Evolutionary conservation across 2,329 filamentous ascomycete species (phyloP).

Genomic region (Alternaria ethzedia): DNA sequence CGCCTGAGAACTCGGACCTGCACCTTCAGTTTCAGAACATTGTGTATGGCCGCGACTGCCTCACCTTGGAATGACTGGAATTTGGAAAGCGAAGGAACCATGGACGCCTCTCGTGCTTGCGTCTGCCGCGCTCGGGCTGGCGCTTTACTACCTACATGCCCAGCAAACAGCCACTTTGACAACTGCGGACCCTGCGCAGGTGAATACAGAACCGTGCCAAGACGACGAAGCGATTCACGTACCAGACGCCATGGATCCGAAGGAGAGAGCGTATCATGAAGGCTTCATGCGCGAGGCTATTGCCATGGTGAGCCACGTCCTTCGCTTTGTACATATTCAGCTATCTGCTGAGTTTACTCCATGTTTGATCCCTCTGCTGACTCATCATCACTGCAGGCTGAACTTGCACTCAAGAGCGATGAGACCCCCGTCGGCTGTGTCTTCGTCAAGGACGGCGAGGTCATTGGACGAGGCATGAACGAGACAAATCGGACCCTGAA

Average conservation of each 20-base stretch:
- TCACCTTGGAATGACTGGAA: slow-evolving; percentile 18
- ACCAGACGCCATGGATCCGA: slow-evolving; percentile 38
- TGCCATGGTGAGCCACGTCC: slow-evolving; percentile 69
- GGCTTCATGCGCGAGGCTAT: slow-evolving; percentile 85
- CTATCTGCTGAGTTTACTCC: background rate
- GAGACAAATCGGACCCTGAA: slow-evolving; percentile 70
- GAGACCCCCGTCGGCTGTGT: slow-evolving; percentile 98
- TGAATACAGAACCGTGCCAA: slow-evolving; percentile 32
- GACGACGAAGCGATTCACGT: slow-evolving; percentile 31
- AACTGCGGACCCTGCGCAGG: slow-evolving; percentile 13
- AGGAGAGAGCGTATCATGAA: slow-evolving; percentile 58
- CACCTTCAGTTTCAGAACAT: slow-evolving; percentile 28
- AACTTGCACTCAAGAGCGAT: slow-evolving; percentile 78
- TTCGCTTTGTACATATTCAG: slow-evolving; percentile 3
- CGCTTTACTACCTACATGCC: slow-evolving; percentile 22
- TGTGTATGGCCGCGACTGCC: slow-evolving; percentile 23
- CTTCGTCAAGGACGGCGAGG: slow-evolving; percentile 76
- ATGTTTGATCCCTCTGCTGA: slow-evolving; percentile 19
- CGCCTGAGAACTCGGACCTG: slow-evolving; percentile 23
- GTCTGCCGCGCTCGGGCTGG: slow-evolving; percentile 29
- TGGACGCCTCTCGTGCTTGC: slow-evolving; percentile 27
- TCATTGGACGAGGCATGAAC: slow-evolving; percentile 94
- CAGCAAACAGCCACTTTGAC: slow-evolving; percentile 15
- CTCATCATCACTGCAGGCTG: slow-evolving; percentile 64
- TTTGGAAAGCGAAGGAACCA: slow-evolving; percentile 21